Conservation (phyloP, 78 protist species). For the Goniomonas avonlea region DNA sequence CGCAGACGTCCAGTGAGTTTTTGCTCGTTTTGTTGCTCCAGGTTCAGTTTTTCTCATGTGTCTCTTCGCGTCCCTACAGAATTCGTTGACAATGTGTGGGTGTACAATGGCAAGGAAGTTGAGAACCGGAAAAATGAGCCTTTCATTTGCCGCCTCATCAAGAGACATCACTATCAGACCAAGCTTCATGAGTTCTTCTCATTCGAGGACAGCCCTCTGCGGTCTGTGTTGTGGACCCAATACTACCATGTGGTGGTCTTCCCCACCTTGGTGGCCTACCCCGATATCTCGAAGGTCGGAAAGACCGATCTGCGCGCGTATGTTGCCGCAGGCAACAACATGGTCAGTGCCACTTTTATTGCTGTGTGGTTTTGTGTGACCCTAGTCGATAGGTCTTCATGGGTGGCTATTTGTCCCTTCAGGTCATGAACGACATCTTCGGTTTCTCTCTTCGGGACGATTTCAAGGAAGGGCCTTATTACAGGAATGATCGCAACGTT, state of each 20-base stretch:
- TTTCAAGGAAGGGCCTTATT: slow-evolving; percentile 16
- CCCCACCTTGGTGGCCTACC: slow-evolving; percentile 21
- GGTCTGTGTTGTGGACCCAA: slow-evolving; percentile 16
- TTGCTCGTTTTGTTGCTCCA: not conserved
- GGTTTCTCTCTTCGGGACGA: slow-evolving; percentile 15
- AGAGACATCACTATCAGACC: slow-evolving; percentile 24
- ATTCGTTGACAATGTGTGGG: slow-evolving; percentile 5
- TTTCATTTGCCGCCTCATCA: not conserved
- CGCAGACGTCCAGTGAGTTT: slow-evolving; percentile 2
- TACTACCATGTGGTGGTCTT: not conserved
- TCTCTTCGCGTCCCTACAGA: too few relatives aligned
- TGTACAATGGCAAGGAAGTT: slow-evolving; percentile 16
- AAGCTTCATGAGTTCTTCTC: slow-evolving; percentile 10
- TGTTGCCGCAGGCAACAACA: slow-evolving; percentile 21
- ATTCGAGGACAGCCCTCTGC: slow-evolving; percentile 14
- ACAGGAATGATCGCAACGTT: slow-evolving; percentile 19
- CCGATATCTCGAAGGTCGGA: slow-evolving; percentile 3
- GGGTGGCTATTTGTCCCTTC: slow-evolving; percentile 10
- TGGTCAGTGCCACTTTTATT: not conserved
- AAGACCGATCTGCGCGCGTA: slow-evolving; percentile 23
- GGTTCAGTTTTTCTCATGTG: too few relatives aligned
- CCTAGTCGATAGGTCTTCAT: too few relatives aligned
- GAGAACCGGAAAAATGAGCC: slow-evolving; percentile 15
- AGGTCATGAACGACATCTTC: slow-evolving; percentile 27
- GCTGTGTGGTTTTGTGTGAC: too few relatives aligned